Base-by-base conservation (phyloP, 2,329 filamentous ascomycete genomes). In the Basipetospora chlamydospora region DNA sequence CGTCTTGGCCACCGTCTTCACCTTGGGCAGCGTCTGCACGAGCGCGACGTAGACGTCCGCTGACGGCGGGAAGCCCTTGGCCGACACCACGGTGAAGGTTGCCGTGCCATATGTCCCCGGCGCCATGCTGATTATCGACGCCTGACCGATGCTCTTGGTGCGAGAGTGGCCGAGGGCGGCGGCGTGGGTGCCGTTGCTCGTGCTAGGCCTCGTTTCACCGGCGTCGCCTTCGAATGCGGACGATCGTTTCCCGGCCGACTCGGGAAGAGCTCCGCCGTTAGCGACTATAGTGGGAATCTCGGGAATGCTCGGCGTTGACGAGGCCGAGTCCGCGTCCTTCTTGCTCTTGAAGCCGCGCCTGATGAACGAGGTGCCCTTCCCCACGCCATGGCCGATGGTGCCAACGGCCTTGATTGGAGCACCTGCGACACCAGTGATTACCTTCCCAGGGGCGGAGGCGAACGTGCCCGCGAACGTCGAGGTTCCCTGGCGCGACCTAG, bases 381-480 rank as follows among this genome's bases (percentile, higher is more conserved):
- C 77, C 23, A 96, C 85, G 26, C 81, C 79, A 40, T 84, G 81
- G 16, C 80, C 80, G 2, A 84, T 74, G 15, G 61, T 69, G 3
- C 73, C 76, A 26, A 85, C 87, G 26, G 80, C 79, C 61, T 96
- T 96, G 57, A 98, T 79, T n/a, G 90, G 92, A 13, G 80, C 90
- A 26, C 88, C 88, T 20, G 74, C 77, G 36, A 80, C 76, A 43
- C 76, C 75, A 10, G 77, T 80, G 40, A 96, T 82, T 41, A 98
- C 86, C 58, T 87, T 87, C 33, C 83, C 83, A 20, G 90, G 85
- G 1, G 77, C 69, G 5, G 78, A 70, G 9, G 78, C 80, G 54
- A 96, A 95, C 1, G 86, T 93, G 22, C 87, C 87, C 1, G 80
- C 79, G 62, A 98, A 94, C 1, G 88, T 95, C 1, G 86, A 86